Conservation (phyloP, 73 alveolate genomes). For the Durusdinium trenchii region DNA sequence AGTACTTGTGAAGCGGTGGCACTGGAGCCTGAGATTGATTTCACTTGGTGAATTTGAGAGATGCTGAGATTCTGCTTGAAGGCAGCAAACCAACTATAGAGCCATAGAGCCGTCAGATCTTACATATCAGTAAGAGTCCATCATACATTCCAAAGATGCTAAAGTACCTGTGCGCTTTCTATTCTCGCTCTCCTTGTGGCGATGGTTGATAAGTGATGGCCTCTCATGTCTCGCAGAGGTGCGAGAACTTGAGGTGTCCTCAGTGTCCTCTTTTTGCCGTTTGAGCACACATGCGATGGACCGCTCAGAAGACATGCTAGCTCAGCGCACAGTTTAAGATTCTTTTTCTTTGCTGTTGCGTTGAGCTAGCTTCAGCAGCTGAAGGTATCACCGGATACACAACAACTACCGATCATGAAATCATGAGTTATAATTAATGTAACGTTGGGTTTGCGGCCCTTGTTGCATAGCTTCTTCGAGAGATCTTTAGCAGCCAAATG, state of each 20-base stretch:
- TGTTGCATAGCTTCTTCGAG: constrained; percentile 69
- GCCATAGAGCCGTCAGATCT: not conserved
- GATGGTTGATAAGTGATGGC: not conserved
- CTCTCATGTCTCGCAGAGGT: constrained; percentile 95
- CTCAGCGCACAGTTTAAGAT: not conserved
- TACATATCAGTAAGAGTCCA: not conserved
- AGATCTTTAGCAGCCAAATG: constrained; percentile 63
- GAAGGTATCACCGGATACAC: too few species aligned
- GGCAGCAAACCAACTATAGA: too few species aligned
- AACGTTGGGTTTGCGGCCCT: not conserved
- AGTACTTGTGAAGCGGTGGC: not conserved
- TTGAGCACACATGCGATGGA: constrained; percentile 39
- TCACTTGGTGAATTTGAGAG: constrained; percentile 17
- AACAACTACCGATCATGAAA: too few species aligned
- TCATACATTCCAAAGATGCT: not conserved
- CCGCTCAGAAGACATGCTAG: constrained; percentile 11
- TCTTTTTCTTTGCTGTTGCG: too few species aligned
- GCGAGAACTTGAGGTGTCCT: constrained; percentile 92
- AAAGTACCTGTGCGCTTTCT: not conserved
- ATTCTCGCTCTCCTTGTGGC: not conserved
- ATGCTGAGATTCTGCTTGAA: too few species aligned
- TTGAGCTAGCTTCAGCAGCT: too few species aligned
- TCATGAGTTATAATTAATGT: too few species aligned
- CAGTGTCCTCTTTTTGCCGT: constrained; percentile 10
- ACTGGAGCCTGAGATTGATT: constrained; percentile 37